Base-by-base conservation (phyloP, 176 grass and related monocot genomes). In the Triticum urartu region DNA sequence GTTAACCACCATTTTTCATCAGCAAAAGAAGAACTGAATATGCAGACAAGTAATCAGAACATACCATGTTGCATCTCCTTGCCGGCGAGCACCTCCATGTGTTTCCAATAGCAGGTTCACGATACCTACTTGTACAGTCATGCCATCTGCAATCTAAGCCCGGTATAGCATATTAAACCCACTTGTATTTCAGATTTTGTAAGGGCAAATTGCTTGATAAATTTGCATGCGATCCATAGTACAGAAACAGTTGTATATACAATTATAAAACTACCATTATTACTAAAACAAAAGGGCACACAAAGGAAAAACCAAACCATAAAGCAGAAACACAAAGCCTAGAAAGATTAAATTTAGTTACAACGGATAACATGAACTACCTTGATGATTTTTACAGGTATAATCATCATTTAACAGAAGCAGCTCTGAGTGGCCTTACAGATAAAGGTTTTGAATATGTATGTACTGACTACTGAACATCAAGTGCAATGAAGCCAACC, bases 101-200 rank as follows among this genome's bases (percentile, higher is more conserved):
- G 97, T 97, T 94, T 99, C 97, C 72, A 99, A 76, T 75, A 97
- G 83, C 48, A 99, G 92, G 86, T 99, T 99, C 70, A 99, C 92
- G 81, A 92, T 85, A 78, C 97, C 94, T 75, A 99, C 94, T 91
- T 99, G 89, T 22, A 99, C 81, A 38, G 97, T 99, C 97, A 99
- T 99, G 73, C 94, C 97, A 89, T 99, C 97, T 94, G 97, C 90
- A 87, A 99, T 99, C 97, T 99, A 84, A 88, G 35, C 36, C 54
- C 56, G 39, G 50, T 61, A 81, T 66, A 90, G 50, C 59, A 85
- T 10, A 85, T 92, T 63, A 90, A 87, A 60, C 34, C 24, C 26
- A 74, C 45, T 32, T 24, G 9, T 67, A 77, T 39, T 39, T 74
- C 64, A 89, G 28, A 56, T 45, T 9, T 83, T 73, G 82, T 32